Conservation (phyloP, 306 rosid genomes). For the Fagus sylvatica region DNA sequence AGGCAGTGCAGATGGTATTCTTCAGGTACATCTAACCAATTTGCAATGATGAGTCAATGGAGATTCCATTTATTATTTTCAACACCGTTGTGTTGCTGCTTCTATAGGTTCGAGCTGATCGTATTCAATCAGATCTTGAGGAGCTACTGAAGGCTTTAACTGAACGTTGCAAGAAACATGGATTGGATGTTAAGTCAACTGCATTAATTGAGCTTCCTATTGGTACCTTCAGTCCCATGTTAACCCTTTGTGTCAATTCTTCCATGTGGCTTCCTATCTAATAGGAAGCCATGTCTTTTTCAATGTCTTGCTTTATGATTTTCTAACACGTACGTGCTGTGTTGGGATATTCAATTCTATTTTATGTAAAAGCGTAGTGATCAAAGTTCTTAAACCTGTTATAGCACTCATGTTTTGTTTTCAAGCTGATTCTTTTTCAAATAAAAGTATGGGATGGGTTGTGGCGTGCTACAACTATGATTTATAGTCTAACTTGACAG, state of each 20-base stretch:
- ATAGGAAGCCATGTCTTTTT: neutral
- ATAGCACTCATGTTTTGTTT: neutral
- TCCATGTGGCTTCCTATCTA: slow-evolving; percentile 8
- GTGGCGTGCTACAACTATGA: neutral
- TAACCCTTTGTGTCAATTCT: slow-evolving; percentile 10
- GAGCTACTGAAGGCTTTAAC: slow-evolving; percentile 69
- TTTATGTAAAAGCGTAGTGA: neutral
- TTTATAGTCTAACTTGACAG: slow-evolving; percentile 1
- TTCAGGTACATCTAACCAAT: slow-evolving; percentile 63
- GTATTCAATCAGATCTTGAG: slow-evolving; percentile 86
- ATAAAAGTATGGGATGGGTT: neutral
- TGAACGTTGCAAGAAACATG: slow-evolving; percentile 92
- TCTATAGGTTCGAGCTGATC: slow-evolving; percentile 89
- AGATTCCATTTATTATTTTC: slow-evolving; percentile 19
- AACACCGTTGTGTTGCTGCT: slow-evolving; percentile 35
- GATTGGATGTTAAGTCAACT: slow-evolving; percentile 63
- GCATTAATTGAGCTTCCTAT: slow-evolving; percentile 78
- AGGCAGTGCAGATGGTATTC: slow-evolving; percentile 97
- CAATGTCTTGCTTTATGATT: slow-evolving; percentile 6
- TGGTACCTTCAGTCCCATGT: slow-evolving; percentile 48
- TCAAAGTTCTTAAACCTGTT: neutral
- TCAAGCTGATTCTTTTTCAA: neutral
- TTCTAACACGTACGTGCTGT: neutral
- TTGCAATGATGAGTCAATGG: slow-evolving; percentile 6
- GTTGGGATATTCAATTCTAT: slow-evolving; percentile 11